Conservation (phyloP, 2,329 filamentous ascomycete species). For the Claviceps sp. region DNA sequence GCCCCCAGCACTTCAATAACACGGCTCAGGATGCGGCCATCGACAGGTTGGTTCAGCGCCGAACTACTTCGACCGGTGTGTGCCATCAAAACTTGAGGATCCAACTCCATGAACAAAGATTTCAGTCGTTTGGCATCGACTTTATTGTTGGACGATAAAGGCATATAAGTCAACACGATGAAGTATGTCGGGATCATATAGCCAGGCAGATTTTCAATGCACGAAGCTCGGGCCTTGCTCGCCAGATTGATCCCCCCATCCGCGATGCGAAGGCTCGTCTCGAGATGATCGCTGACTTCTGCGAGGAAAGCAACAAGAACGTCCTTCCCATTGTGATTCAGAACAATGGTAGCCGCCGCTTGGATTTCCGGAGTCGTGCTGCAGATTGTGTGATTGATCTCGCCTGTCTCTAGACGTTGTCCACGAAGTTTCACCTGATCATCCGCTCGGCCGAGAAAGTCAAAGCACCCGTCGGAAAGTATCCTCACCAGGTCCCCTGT, state of each 20-base stretch:
- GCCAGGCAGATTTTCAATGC: slow-evolving; percentile 53
- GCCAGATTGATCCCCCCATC: slow-evolving; percentile 25
- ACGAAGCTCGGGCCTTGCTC: slow-evolving; percentile 43
- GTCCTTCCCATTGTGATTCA: slow-evolving; percentile 64
- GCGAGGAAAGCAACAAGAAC: slow-evolving; percentile 66
- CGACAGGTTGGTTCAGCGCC: slow-evolving; percentile 15
- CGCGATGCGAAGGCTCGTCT: slow-evolving; percentile 11
- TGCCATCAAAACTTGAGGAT: slow-evolving; percentile 45
- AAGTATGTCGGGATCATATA: slow-evolving; percentile 92
- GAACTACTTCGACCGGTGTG: slow-evolving; percentile 25
- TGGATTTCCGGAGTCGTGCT: slow-evolving; percentile 40
- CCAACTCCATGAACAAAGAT: slow-evolving; percentile 48
- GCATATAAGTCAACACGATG: slow-evolving; percentile 55
- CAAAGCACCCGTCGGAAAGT: slow-evolving; percentile 66
- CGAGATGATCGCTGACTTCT: slow-evolving; percentile 3
- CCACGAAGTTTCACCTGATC: slow-evolving; percentile 88
- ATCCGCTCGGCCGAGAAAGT: slow-evolving; percentile 78
- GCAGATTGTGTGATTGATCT: slow-evolving; percentile 77
- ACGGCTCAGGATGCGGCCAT: slow-evolving; percentile 25
- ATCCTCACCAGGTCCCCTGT: slow-evolving; percentile 82
- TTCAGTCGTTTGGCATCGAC: slow-evolving; percentile 61
- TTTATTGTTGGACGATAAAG: slow-evolving; percentile 82
- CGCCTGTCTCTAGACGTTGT: slow-evolving; percentile 76
- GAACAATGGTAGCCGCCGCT: slow-evolving; percentile 65
- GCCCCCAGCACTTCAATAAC: slow-evolving; percentile 42